Evolutionary conservation across 2,329 filamentous ascomycete genomes (phyloP).

Genomic region (Trichoderma sp.): DNA sequence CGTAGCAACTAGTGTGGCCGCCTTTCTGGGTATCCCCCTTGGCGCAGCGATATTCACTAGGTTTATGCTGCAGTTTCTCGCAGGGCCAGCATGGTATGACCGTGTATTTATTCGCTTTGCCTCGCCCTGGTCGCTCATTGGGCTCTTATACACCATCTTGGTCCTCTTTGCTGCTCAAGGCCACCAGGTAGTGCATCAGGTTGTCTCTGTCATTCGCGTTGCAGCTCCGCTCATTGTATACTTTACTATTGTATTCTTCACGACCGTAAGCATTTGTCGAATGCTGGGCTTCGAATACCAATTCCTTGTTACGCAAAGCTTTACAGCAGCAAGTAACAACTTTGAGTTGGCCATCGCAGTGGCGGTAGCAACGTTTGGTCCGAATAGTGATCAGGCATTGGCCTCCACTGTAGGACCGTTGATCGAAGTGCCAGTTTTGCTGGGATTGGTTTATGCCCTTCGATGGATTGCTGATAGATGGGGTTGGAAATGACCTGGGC

Average conservation of each 20-base stretch:
- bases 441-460: slow-evolving; percentile 76
- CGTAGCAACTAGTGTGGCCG: slow-evolving; percentile 79
- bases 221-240: slow-evolving; percentile 82
- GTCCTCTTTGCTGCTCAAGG: slow-evolving; percentile 86
- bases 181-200: slow-evolving; percentile 74
- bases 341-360: slow-evolving; percentile 92
- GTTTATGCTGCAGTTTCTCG: slow-evolving; percentile 58
- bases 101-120: slow-evolving; percentile 69
- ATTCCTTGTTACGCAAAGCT: slow-evolving; percentile 75
- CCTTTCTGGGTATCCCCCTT: slow-evolving; percentile 84
- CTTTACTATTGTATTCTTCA: slow-evolving; percentile 74
- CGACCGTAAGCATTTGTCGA: slow-evolving; percentile 64
- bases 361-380: slow-evolving; percentile 78
- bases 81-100: slow-evolving; percentile 67
- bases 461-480: slow-evolving; percentile 60
- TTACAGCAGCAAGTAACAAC: slow-evolving; percentile 90
- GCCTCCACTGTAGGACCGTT: slow-evolving; percentile 83
- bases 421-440: slow-evolving; percentile 82
- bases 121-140: slow-evolving; percentile 77
- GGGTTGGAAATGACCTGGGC: slow-evolving; percentile 50
- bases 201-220: slow-evolving; percentile 80
- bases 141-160: slow-evolving; percentile 83
- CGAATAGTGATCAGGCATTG: slow-evolving; percentile 76
- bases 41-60: slow-evolving; percentile 79
- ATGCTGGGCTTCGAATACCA: slow-evolving; percentile 76